Percentiles rank a stretch among this genome's conserved stretches.
phyloP scores from a whole-genome alignment of 805 yeast genomes.

The Ogataea populi-albae region DNA sequence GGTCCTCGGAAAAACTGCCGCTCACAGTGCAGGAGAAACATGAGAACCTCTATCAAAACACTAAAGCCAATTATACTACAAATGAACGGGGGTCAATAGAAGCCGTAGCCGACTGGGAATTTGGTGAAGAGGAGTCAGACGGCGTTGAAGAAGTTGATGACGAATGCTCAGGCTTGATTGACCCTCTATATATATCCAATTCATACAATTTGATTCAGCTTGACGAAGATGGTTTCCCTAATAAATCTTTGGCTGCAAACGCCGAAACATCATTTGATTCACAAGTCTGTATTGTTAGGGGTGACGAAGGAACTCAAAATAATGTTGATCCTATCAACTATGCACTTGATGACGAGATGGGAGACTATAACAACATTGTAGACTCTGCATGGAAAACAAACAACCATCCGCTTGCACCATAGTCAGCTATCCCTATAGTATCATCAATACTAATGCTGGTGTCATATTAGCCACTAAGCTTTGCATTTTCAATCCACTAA shows the following conservation, averaged over 20 bases:
- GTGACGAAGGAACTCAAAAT: conserved; percentile 15
- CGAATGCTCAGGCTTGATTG: conserved; percentile 13
- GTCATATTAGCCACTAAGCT: too few species aligned
- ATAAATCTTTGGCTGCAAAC: conserved; percentile 9
- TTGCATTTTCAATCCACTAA: too few species aligned
- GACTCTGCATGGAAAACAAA: conserved; percentile 9
- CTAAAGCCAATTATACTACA: neutral
- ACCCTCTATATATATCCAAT: conserved; percentile 15
- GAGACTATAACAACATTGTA: conserved; percentile 13
- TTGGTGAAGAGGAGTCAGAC: conserved; percentile 18
- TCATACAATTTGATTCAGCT: conserved; percentile 18
- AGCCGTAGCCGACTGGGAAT: conserved; percentile 12
- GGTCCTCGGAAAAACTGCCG: neutral
- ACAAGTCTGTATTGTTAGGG: conserved; percentile 21
- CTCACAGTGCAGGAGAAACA: neutral
- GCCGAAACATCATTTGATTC: conserved; percentile 19
- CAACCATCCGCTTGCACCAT: neutral
- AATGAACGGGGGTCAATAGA: conserved; percentile 3
- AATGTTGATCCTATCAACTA: conserved; percentile 14
- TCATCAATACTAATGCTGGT: too few species aligned
- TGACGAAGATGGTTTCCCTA: conserved; percentile 11
- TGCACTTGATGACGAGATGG: conserved; percentile 22
- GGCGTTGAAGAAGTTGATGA: conserved; percentile 17
- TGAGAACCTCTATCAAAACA: neutral
- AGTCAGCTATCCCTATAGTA: too few species aligned